Conservation (phyloP, 192 early-diverging fungal genomes). For the Funneliformis geosporum region DNA sequence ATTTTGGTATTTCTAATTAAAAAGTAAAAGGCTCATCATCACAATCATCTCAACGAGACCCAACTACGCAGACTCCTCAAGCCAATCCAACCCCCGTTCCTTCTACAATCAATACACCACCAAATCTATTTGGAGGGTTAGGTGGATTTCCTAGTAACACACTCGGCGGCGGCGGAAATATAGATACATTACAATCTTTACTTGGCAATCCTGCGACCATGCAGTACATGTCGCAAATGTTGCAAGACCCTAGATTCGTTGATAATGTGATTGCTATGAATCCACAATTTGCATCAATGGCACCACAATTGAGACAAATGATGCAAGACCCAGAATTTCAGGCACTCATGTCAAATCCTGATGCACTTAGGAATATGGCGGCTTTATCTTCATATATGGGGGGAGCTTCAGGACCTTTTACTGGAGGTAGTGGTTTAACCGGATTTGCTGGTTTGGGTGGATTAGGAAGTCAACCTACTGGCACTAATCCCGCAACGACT, state of each 20-base stretch:
- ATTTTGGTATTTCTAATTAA: not conserved
- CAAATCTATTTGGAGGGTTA: slow-evolving; percentile 46
- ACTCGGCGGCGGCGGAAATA: slow-evolving; percentile 61
- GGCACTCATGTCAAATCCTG: slow-evolving; percentile 85
- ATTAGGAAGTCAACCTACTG: slow-evolving; percentile 16
- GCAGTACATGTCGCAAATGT: slow-evolving; percentile 77
- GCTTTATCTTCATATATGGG: slow-evolving; percentile 57
- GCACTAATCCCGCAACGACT: slow-evolving; percentile 35
- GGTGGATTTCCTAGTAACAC: slow-evolving; percentile 60
- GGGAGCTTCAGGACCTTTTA: slow-evolving; percentile 15
- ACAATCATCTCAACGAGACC: not conserved
- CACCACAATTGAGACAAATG: slow-evolving; percentile 85
- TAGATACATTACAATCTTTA: slow-evolving; percentile 58
- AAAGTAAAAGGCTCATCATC: not conserved
- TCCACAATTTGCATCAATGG: slow-evolving; percentile 78
- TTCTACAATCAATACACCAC: not conserved
- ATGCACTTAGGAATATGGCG: slow-evolving; percentile 72
- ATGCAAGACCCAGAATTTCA: slow-evolving; percentile 76
- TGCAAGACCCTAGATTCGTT: slow-evolving; percentile 84
- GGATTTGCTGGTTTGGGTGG: slow-evolving; percentile 33
- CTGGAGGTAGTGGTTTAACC: slow-evolving; percentile 6
- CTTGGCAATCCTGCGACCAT: slow-evolving; percentile 84
- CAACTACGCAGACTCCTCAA: slow-evolving; percentile 17
- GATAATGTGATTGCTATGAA: slow-evolving; percentile 83
- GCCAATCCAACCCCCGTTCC: slow-evolving; percentile 18